Base-by-base conservation (phyloP, 192 early-diverging fungal species). In the Tieghemiomyces parasiticus region DNA sequence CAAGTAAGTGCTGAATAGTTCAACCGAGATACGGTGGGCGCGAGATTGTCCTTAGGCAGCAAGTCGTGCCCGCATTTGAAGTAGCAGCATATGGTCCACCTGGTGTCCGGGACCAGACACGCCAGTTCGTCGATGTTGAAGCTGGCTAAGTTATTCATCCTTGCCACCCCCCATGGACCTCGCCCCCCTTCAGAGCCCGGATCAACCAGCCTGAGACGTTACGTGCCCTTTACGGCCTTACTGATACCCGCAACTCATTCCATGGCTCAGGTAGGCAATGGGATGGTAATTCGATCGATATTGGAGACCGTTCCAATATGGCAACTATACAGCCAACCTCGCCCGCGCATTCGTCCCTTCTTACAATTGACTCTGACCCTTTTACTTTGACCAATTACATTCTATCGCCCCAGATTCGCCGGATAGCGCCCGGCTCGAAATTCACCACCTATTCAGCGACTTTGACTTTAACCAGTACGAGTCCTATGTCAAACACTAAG, bases 161-260 rank as follows among this genome's bases (percentile, higher is more conserved):
- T 16, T 20, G 10, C 9, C 32, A 26, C 12, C 19, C 32, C n/a
- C 13, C 1, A 13, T 29, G 4, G 2, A 12, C 0, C 0, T 10
- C 1, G 10, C 52, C 19, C 28, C 14, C 35, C n/a, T 2, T n/a
- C 32, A 78, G 81, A 55, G 82, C 84, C 61, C 74, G 81, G 25
- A 67, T 84, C 1, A 30, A 66, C 52, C 71, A 72, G 4, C 79
- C 78, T 26, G 25, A 63, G 30, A 78, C 78, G 10, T 61, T 85
- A 20, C 68, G 84, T 24, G 75, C 84, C 10, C 60, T 75, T 2
- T 86, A 76, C 63, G 86, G 84, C 1, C 59, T 88, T 63, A 86
- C 83, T 0, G 86, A 88, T 60, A 86, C 86, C 1, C 51, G 85
- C 26, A 87, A 87, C 60, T 84, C 83, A 0, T 85, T 85, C 44